A percentile compares a stretch with the other conserved stretches of the same genome.
Evolutionary conservation across 2,329 filamentous ascomycete species (phyloP).

Genomic region (Stachybotrys chartarum): DNA sequence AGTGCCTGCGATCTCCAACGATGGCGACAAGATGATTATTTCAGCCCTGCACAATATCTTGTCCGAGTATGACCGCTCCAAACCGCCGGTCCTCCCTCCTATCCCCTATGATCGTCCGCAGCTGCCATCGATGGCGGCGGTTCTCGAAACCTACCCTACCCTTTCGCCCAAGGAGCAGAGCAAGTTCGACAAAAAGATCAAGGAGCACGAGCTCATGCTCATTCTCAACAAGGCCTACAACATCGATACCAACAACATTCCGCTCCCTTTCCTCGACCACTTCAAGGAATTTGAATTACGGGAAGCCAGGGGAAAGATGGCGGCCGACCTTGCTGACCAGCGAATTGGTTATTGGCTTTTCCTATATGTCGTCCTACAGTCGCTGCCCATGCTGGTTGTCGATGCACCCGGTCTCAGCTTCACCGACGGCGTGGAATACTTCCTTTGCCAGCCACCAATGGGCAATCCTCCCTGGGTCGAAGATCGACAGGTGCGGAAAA

Average conservation of each 20-base stretch:
- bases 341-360: slow-evolving; percentile 77
- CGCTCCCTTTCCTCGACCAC: slow-evolving; percentile 57
- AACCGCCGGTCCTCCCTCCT: slow-evolving; percentile 82
- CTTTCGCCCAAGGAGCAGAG: slow-evolving; percentile 67
- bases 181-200: slow-evolving; percentile 65
- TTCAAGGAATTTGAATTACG: slow-evolving; percentile 67
- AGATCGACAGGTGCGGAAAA: slow-evolving; percentile 54
- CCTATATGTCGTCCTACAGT: slow-evolving; percentile 70
- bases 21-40: slow-evolving; percentile 52
- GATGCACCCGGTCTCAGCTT: slow-evolving; percentile 65
- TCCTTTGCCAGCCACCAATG: slow-evolving; percentile 69
- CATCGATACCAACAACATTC: slow-evolving; percentile 54
- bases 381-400: slow-evolving; percentile 68
- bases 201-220: slow-evolving; percentile 69
- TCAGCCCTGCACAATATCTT: slow-evolving; percentile 72
- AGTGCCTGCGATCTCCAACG: slow-evolving; percentile 45
- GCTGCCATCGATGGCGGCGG: slow-evolving; percentile 60
- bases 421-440: slow-evolving; percentile 72
- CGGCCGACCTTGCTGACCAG: slow-evolving; percentile 62
- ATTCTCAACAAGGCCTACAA: slow-evolving; percentile 81
- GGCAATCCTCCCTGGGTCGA: slow-evolving; percentile 70
- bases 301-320: slow-evolving; percentile 55
- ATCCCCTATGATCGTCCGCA: slow-evolving; percentile 85
- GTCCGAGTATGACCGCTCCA: slow-evolving; percentile 82
- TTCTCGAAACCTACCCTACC: slow-evolving; percentile 57